phyloP scores from a whole-genome alignment of 2,329 filamentous ascomycete genomes.

The Fusarium sp. region DNA sequence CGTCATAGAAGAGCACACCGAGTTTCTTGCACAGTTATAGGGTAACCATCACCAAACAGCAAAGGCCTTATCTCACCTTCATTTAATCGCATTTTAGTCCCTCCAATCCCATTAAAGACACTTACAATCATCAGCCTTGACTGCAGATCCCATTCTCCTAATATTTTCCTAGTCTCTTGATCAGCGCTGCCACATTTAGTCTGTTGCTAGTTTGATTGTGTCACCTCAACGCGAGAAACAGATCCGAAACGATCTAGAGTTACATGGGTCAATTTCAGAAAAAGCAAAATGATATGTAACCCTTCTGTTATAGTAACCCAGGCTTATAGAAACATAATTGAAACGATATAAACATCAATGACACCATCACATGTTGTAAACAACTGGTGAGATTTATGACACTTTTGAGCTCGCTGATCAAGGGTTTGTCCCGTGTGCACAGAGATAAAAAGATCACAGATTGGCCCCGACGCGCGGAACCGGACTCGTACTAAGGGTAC shows the following conservation, averaged over 20 bases:
- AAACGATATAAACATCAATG: neutral
- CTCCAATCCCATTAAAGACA: constrained; percentile 8
- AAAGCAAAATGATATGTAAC: neutral
- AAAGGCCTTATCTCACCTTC: neutral
- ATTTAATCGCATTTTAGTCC: neutral
- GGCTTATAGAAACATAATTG: neutral
- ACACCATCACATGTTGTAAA: neutral
- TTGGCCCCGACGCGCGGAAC: neutral
- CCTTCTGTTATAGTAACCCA: neutral
- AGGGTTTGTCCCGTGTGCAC: neutral
- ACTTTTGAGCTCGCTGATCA: neutral
- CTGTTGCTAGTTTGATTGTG: neutral
- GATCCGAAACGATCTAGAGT: neutral
- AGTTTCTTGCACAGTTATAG: neutral
- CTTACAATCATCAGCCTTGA: neutral
- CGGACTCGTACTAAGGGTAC: neutral
- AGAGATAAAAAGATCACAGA: neutral
- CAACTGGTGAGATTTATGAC: too few species aligned
- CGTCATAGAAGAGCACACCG: neutral
- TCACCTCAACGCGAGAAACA: neutral
- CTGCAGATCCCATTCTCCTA: neutral
- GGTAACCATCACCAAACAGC: too few species aligned
- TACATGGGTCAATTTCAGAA: neutral
- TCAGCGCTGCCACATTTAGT: constrained; percentile 18
- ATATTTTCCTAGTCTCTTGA: constrained; percentile 13